phyloP scores from a whole-genome alignment of 805 yeast genomes.

The Candida boleticola region DNA sequence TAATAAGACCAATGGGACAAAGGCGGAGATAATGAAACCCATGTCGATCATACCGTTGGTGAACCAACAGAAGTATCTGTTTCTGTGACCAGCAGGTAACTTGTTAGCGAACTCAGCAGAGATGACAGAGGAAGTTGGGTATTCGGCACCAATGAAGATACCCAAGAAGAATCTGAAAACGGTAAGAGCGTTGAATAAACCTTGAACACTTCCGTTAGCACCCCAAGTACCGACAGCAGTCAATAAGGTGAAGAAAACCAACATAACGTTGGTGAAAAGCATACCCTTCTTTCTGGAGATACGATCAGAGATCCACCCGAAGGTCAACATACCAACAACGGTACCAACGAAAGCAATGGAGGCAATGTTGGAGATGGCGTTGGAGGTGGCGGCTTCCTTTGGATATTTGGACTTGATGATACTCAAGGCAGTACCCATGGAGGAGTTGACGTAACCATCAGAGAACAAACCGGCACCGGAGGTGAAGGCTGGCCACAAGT shows the following conservation, averaged over 20 bases:
- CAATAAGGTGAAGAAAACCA: constrained; percentile 69
- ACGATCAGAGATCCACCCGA: constrained; percentile 74
- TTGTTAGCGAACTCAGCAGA: constrained; percentile 80
- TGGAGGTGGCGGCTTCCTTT: constrained; percentile 50
- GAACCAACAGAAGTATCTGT: constrained; percentile 80
- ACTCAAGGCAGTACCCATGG: constrained; percentile 71
- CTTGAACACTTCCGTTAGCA: constrained; percentile 55
- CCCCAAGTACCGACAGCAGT: constrained; percentile 69
- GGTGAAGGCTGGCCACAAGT: constrained; percentile 60
- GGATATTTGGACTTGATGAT: constrained; percentile 65
- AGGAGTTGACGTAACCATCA: constrained; percentile 82
- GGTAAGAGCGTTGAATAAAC: constrained; percentile 75
- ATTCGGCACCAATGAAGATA: constrained; percentile 85
- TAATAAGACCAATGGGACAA: constrained; percentile 74
- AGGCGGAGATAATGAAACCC: constrained; percentile 74
- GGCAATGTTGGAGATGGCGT: constrained; percentile 69
- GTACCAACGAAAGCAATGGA: constrained; percentile 86
- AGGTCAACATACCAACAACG: constrained; percentile 71
- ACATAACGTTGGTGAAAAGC: constrained; percentile 65
- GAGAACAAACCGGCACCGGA: constrained; percentile 87
- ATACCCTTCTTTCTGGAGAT: constrained; percentile 74
- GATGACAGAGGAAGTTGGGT: constrained; percentile 84
- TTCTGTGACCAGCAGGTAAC: constrained; percentile 69
- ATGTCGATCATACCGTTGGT: constrained; percentile 79
- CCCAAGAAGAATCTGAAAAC: constrained; percentile 80